Conservation (phyloP, 108 stramenopile species). For the Mediolabrus comicus region DNA sequence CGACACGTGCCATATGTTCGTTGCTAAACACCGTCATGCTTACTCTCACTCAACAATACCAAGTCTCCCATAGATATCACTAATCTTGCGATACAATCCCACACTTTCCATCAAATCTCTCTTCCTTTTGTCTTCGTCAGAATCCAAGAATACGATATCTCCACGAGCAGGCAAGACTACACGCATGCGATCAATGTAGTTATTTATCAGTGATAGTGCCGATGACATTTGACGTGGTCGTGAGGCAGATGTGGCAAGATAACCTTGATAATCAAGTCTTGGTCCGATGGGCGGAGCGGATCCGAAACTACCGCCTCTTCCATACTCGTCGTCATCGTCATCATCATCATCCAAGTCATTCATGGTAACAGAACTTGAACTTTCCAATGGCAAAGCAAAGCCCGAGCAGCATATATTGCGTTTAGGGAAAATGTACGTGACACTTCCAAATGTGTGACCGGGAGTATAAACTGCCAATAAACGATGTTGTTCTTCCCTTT, state of each 20-base stretch:
- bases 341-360: conserved; percentile 14
- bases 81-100: conserved; percentile 46
- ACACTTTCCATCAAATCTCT: conserved; percentile 45
- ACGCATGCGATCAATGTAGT: conserved; percentile 67
- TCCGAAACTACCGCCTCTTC: background rate
- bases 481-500: conserved; percentile 63
- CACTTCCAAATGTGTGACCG: conserved; percentile 77
- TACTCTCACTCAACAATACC: conserved; percentile 43
- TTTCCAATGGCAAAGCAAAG: conserved; percentile 76
- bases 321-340: conserved; percentile 42
- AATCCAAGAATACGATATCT: conserved; percentile 65
- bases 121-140: conserved; percentile 23
- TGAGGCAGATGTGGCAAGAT: conserved; percentile 77
- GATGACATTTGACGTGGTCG: conserved; percentile 73
- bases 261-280: conserved; percentile 72
- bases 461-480: conserved; percentile 82
- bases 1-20: too few relatives aligned
- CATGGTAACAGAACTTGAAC: conserved; percentile 4
- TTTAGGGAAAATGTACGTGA: conserved; percentile 79
- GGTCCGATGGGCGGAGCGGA: conserved; percentile 51
- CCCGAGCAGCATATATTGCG: conserved; percentile 69
- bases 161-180: conserved; percentile 72
- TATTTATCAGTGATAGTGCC: conserved; percentile 54
- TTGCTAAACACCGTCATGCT: too few relatives aligned
- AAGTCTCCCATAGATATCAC: conserved; percentile 44